phyloP scores from a whole-genome alignment of 1,139 yeast genomes.

The Lodderomyces metapsilosis region DNA sequence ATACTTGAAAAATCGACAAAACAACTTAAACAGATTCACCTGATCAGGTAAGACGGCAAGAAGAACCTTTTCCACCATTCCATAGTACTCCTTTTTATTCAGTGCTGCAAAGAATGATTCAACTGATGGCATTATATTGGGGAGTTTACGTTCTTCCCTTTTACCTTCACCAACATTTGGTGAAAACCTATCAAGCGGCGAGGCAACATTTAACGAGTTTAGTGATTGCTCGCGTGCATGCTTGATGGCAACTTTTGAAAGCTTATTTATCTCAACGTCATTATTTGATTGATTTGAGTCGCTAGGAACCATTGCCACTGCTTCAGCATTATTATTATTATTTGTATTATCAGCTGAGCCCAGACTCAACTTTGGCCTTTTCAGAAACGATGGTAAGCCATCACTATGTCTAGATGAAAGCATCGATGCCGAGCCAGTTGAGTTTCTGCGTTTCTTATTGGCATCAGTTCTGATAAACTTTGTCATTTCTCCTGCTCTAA shows the following conservation, averaged over 20 bases:
- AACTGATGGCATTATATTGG: slow-evolving; percentile 22
- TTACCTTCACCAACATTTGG: slow-evolving; percentile 5
- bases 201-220: slow-evolving; percentile 3
- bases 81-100: slow-evolving; percentile 26
- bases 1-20: slow-evolving; percentile 38
- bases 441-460: slow-evolving; percentile 14
- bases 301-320: slow-evolving; percentile 4
- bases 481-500: slow-evolving; percentile 37
- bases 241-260: background rate
- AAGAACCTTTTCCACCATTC: slow-evolving; percentile 29
- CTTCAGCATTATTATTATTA: background rate
- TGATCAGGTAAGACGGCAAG: slow-evolving; percentile 33
- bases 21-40: slow-evolving; percentile 26
- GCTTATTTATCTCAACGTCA: slow-evolving; percentile 2
- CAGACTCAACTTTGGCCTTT: slow-evolving; percentile 2
- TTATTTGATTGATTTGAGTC: slow-evolving; percentile 5
- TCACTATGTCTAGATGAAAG: slow-evolving; percentile 7
- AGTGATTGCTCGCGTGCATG: background rate
- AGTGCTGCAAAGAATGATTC: slow-evolving; percentile 19
- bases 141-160: slow-evolving; percentile 12
- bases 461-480: slow-evolving; percentile 28
- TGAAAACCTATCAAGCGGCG: slow-evolving; percentile 10
- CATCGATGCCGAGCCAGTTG: slow-evolving; percentile 9
- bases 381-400: slow-evolving; percentile 5
- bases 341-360: background rate